These are phyloP conservation scores for Raffaelea deltoideospora DNA, from an alignment of 2,329 filamentous ascomycete species.

Conservation along the genomic window DNA sequence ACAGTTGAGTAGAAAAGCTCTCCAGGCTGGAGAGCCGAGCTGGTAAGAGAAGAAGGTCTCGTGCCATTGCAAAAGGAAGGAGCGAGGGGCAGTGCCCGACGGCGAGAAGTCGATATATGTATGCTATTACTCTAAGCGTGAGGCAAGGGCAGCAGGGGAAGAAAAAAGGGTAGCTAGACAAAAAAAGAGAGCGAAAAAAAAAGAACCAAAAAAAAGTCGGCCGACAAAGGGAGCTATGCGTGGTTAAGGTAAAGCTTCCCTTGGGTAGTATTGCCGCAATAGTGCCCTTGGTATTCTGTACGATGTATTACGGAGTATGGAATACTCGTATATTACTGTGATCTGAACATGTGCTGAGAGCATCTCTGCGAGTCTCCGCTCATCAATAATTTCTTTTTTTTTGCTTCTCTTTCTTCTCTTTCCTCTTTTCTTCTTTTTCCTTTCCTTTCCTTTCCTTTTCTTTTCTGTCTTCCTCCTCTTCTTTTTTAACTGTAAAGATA, in stretches of 20 bases:
- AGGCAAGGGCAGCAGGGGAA: slow-evolving; percentile 1
- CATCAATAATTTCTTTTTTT: background rate
- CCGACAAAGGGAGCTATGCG: slow-evolving; percentile 7
- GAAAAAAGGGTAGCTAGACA: slow-evolving; percentile 1
- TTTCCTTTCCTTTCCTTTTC: background rate
- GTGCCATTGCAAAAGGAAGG: slow-evolving; percentile 23
- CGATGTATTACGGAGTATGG: no score
- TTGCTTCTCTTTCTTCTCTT: background rate
- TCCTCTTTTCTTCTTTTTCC: background rate
- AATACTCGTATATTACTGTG: no score
- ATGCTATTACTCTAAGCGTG: no score
- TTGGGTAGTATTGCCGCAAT: slow-evolving; percentile 2
- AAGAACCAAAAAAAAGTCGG: background rate
- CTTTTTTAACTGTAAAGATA: no score
- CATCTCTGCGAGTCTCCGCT: no score
- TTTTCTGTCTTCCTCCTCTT: background rate
- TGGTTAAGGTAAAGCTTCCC: slow-evolving; percentile 8
- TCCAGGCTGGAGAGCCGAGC: slow-evolving; percentile 21
- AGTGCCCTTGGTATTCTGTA: no score
- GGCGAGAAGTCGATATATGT: slow-evolving; percentile 8
- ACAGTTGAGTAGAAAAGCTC: slow-evolving; percentile 11
- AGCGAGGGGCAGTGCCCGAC: slow-evolving; percentile 17
- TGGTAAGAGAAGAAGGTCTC: slow-evolving; percentile 19
- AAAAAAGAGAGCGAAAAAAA: slow-evolving; percentile 3
- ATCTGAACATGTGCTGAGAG: no score